These are phyloP conservation scores for Aspergillus thermomutatus DNA, from an alignment of 2,329 filamentous ascomycete genomes.

Conservation along the genomic window DNA sequence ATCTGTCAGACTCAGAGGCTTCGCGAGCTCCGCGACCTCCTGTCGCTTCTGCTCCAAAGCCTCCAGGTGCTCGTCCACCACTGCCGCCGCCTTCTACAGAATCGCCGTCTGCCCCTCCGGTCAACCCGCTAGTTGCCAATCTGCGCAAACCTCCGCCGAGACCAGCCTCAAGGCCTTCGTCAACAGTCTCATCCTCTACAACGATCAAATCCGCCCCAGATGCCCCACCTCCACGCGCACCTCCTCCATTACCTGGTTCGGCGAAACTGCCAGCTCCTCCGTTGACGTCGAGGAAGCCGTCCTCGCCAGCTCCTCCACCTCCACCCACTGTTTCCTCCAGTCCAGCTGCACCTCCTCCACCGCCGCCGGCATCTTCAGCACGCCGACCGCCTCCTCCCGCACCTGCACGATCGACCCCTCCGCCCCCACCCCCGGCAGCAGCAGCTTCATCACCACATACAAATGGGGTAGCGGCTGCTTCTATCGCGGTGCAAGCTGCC, in stretches of 20 bases:
- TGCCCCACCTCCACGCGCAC: conserved; percentile 54
- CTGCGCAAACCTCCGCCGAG: conserved; percentile 57
- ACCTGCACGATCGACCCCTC: conserved; percentile 40
- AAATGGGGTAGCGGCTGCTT: conserved; percentile 42
- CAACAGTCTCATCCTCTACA: conserved; percentile 54
- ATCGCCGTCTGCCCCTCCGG: conserved; percentile 48
- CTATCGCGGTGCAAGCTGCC: conserved; percentile 58
- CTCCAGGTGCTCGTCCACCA: conserved; percentile 53
- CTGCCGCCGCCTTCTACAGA: conserved; percentile 49
- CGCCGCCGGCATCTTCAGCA: conserved; percentile 29
- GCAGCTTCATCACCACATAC: conserved; percentile 28
- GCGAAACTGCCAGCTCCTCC: conserved; percentile 55
- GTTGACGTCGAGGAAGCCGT: conserved; percentile 56
- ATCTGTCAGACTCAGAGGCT: conserved; percentile 74
- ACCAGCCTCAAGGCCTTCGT: conserved; percentile 55
- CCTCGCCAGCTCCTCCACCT: conserved; percentile 45
- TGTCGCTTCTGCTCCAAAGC: conserved; percentile 33
- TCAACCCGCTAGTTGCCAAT: conserved; percentile 53
- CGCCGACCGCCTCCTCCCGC: conserved; percentile 38
- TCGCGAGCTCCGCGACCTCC: conserved; percentile 37
- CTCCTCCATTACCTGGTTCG: conserved; percentile 59
- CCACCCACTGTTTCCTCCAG: conserved; percentile 41
- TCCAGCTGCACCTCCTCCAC: conserved; percentile 42
- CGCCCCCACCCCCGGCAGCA: conserved; percentile 37
- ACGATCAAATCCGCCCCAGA: conserved; percentile 50